Evolutionary conservation across 257 asterid genomes (phyloP).

Genomic region (Cordia subcordata): DNA sequence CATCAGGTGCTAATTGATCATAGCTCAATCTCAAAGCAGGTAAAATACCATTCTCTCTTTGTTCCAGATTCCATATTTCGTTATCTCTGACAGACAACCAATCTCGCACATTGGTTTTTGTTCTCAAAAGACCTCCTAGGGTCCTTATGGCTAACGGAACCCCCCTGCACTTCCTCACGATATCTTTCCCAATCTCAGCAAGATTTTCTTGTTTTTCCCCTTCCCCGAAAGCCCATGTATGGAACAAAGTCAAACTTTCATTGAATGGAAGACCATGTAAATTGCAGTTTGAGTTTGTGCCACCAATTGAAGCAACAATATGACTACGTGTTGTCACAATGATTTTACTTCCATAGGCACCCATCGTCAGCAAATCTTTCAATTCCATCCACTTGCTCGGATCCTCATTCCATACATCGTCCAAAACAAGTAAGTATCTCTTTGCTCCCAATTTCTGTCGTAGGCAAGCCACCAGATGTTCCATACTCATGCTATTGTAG

Average conservation of each 20-base stretch:
- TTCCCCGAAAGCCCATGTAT: slow-evolving; percentile 1
- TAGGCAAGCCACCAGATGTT: slow-evolving; percentile 16
- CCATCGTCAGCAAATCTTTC: slow-evolving; percentile 15
- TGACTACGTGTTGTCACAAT: slow-evolving; percentile 19
- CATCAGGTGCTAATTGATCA: neutral
- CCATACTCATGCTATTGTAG: slow-evolving; percentile 10
- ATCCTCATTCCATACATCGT: slow-evolving; percentile 35
- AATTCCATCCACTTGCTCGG: slow-evolving; percentile 17
- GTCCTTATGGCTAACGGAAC: slow-evolving; percentile 3
- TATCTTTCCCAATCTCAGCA: neutral
- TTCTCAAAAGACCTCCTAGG: slow-evolving; percentile 9
- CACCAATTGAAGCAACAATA: slow-evolving; percentile 17
- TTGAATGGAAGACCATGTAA: slow-evolving; percentile 3
- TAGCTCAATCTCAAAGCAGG: slow-evolving; percentile 4
- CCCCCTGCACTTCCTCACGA: slow-evolving; percentile 5
- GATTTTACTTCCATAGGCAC: slow-evolving; percentile 18
- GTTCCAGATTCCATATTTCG: neutral
- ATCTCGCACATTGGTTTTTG: neutral
- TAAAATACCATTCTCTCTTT: neutral
- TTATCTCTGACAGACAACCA: neutral
- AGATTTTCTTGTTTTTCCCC: neutral
- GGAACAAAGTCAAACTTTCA: slow-evolving; percentile 10
- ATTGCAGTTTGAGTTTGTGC: slow-evolving; percentile 5
- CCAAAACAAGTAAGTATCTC: slow-evolving; percentile 23
- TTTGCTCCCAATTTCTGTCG: slow-evolving; percentile 18